Conservation (phyloP, 768 basidiomycete species). For the Serendipita indica region DNA sequence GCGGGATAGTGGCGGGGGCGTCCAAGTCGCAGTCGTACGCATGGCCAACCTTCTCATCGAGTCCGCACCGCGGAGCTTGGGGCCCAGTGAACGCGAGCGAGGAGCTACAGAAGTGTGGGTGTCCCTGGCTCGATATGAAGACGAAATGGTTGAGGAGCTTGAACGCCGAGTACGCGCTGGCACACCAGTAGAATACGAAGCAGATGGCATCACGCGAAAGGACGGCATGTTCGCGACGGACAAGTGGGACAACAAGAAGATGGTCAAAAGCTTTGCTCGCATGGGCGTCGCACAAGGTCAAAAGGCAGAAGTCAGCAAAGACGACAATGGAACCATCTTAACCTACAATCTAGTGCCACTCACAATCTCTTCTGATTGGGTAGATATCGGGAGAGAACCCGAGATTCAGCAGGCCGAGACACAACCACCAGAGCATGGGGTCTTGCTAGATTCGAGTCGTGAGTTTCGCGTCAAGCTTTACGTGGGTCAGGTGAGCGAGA, state of each 20-base stretch:
- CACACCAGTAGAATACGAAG: not conserved
- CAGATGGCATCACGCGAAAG: constrained; percentile 16
- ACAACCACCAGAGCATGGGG: constrained; percentile 22
- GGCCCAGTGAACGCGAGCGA: constrained; percentile 17
- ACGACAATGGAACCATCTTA: constrained; percentile 11
- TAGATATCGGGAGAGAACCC: constrained; percentile 1
- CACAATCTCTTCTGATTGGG: constrained; percentile 1
- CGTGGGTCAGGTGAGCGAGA: constrained; percentile 41
- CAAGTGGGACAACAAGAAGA: constrained; percentile 59
- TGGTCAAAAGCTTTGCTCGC: constrained; percentile 61
- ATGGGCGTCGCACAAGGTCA: constrained; percentile 29
- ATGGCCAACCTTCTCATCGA: constrained; percentile 43
- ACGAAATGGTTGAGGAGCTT: constrained; percentile 46
- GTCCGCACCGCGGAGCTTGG: constrained; percentile 25
- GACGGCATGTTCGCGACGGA: constrained; percentile 26
- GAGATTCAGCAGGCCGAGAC: not conserved
- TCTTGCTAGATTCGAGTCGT: constrained; percentile 48
- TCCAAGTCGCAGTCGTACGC: constrained; percentile 38
- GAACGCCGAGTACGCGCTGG: constrained; percentile 40
- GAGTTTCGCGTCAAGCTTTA: constrained; percentile 61
- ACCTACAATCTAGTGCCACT: not conserved
- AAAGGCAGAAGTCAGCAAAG: not conserved
- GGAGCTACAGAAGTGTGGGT: constrained; percentile 32
- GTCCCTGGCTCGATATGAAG: constrained; percentile 69
- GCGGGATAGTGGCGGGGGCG: constrained; percentile 33